Evolutionary conservation across 352 stramenopile genomes (phyloP).

Genomic region (Phytophthora brassicae): DNA sequence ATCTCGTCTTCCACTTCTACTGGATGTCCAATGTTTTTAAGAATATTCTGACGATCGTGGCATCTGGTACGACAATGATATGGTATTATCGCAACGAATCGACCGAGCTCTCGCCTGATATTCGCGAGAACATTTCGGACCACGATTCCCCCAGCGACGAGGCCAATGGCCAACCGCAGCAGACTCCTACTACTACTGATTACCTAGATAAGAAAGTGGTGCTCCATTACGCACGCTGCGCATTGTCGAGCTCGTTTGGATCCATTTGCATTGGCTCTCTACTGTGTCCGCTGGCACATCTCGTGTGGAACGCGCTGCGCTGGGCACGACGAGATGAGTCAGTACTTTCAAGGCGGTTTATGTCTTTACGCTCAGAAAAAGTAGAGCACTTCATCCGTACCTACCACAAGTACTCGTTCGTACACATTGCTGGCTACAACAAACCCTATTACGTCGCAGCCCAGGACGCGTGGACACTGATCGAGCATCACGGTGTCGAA

Average conservation of each 20-base stretch:
- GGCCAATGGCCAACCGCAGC: conserved; percentile 18
- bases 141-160: conserved; percentile 33
- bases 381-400: conserved; percentile 80
- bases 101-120: conserved; percentile 49
- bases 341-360: conserved; percentile 56
- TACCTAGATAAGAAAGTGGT: conserved; percentile 59
- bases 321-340: conserved; percentile 77
- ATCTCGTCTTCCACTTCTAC: conserved; percentile 86
- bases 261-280: conserved; percentile 86
- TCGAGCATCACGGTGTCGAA: conserved; percentile 80
- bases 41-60: conserved; percentile 78
- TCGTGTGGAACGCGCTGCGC: conserved; percentile 78
- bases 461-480: conserved; percentile 73
- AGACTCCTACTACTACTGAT: conserved; percentile 13
- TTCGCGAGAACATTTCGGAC: conserved; percentile 40
- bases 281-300: conserved; percentile 70
- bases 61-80: conserved; percentile 79
- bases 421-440: conserved; percentile 80
- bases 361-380: conserved; percentile 58
- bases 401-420: conserved; percentile 88
- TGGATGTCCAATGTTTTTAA: conserved; percentile 89
- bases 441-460: conserved; percentile 82
- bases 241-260: conserved; percentile 74
- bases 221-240: conserved; percentile 63
- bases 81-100: conserved; percentile 87